Evolutionary conservation across 192 early-diverging fungal species (phyloP).

Genomic region (Chytriomyces confervae): DNA sequence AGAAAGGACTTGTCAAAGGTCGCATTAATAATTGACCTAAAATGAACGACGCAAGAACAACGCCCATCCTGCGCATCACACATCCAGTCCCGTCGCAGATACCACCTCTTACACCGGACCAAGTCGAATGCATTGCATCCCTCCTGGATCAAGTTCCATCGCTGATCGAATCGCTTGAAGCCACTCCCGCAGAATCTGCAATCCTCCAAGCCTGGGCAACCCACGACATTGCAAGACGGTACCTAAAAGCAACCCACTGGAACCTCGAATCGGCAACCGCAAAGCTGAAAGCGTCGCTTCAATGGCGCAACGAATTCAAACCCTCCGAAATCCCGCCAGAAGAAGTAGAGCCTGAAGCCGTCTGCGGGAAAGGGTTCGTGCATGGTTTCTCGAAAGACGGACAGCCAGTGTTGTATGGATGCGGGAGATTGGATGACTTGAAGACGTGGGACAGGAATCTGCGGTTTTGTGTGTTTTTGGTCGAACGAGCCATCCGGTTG

Average conservation of each 20-base stretch:
- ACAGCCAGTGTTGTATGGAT: constrained; percentile 76
- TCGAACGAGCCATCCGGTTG: constrained; percentile 75
- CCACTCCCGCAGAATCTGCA: not conserved
- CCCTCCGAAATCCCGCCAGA: constrained; percentile 72
- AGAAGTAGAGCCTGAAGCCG: constrained; percentile 73
- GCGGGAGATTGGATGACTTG: constrained; percentile 68
- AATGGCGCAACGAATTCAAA: constrained; percentile 58
- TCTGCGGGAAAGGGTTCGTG: constrained; percentile 82
- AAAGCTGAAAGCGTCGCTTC: constrained; percentile 1
- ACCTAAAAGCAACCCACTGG: constrained; percentile 75
- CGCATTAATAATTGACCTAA: not conserved
- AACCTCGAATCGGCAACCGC: constrained; percentile 6
- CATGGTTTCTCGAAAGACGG: constrained; percentile 79
- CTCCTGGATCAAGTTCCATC: not conserved
- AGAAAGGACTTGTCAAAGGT: no score
- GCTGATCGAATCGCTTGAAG: constrained; percentile 11
- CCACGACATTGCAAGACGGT: constrained; percentile 43
- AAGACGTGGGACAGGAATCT: constrained; percentile 72
- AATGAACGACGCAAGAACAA: not conserved
- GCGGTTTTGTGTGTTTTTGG: constrained; percentile 76
- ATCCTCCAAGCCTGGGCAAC: not conserved
- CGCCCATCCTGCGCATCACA: not conserved
- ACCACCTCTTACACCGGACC: not conserved
- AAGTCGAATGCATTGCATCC: not conserved
- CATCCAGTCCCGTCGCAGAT: not conserved